Conservation (phyloP, 441 rosid genomes). For the Mallotus japonicus region DNA sequence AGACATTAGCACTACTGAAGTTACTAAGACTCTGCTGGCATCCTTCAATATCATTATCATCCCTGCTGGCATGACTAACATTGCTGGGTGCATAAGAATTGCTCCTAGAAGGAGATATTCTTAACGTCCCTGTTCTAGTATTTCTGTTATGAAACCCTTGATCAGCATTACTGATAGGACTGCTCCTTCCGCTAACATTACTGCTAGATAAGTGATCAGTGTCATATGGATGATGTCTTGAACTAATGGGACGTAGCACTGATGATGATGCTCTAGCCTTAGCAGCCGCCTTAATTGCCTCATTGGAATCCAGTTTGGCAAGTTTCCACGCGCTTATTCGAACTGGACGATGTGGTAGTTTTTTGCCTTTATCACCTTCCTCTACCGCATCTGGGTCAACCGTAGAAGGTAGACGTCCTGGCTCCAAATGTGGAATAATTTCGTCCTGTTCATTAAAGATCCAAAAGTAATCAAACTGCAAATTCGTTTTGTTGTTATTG, state of each 20-base stretch:
- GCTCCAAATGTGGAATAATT: constrained; percentile 84
- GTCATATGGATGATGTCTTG: constrained; percentile 51
- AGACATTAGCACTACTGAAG: constrained; percentile 55
- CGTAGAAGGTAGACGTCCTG: constrained; percentile 71
- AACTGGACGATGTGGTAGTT: constrained; percentile 64
- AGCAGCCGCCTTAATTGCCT: constrained; percentile 83
- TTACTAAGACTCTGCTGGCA: constrained; percentile 53
- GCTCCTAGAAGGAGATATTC: constrained; percentile 39
- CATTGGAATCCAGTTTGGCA: constrained; percentile 77
- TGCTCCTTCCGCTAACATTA: constrained; percentile 72
- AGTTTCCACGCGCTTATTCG: constrained; percentile 95
- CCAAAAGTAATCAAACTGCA: constrained; percentile 9
- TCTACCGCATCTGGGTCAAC: constrained; percentile 67
- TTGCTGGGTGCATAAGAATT: constrained; percentile 46
- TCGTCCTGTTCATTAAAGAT: constrained; percentile 57
- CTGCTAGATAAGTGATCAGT: constrained; percentile 57
- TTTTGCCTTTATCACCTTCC: constrained; percentile 53
- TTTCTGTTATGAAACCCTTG: constrained; percentile 42
- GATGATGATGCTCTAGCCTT: constrained; percentile 91
- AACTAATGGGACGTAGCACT: constrained; percentile 64
- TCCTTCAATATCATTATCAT: constrained; percentile 54
- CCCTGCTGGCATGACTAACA: constrained; percentile 52
- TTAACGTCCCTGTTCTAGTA: constrained; percentile 36
- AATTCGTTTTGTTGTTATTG: not conserved
- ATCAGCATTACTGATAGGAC: constrained; percentile 50